Percentiles rank a stretch among this genome's conserved stretches.
Evolutionary conservation across 2,329 filamentous ascomycete genomes (phyloP).

Genomic region (Penicillium sp.): DNA sequence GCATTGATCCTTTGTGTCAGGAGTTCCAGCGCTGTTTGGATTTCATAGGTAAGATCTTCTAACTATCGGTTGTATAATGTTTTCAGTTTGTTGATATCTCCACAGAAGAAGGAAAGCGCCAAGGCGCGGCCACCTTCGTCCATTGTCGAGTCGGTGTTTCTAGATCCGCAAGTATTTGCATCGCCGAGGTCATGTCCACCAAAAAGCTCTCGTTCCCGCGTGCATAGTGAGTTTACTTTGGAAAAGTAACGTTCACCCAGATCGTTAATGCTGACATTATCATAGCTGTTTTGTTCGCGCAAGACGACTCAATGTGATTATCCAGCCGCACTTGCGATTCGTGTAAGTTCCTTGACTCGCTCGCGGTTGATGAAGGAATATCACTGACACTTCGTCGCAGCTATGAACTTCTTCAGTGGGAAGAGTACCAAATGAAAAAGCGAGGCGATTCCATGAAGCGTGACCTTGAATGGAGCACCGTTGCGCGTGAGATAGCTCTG

Average conservation of each 20-base stretch:
- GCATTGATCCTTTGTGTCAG: constrained; percentile 83
- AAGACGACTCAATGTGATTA: constrained; percentile 91
- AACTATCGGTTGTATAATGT: background rate
- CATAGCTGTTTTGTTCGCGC: constrained; percentile 83
- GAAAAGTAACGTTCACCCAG: background rate
- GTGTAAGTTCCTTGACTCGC: constrained; percentile 52
- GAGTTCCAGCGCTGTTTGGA: constrained; percentile 83
- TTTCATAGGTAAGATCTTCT: constrained; percentile 74
- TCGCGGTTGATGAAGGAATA: background rate
- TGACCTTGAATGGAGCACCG: constrained; percentile 87
- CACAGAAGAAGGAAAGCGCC: constrained; percentile 72
- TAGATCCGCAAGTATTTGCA: constrained; percentile 93
- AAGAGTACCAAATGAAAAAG: constrained; percentile 68
- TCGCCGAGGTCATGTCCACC: constrained; percentile 94
- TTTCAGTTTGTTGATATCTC: background rate
- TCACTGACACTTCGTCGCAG: constrained; percentile 34
- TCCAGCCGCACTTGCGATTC: constrained; percentile 93
- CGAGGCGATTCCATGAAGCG: constrained; percentile 59
- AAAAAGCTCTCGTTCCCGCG: constrained; percentile 79
- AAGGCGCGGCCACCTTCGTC: constrained; percentile 82
- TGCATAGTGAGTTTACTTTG: constrained; percentile 64
- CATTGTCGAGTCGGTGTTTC: constrained; percentile 97
- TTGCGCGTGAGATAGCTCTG: constrained; percentile 83
- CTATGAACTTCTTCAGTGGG: constrained; percentile 91
- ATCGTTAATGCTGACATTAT: constrained; percentile 2